Evolutionary conservation across 305 asterid species (phyloP).

Genomic region (Fraxinus sp.): DNA sequence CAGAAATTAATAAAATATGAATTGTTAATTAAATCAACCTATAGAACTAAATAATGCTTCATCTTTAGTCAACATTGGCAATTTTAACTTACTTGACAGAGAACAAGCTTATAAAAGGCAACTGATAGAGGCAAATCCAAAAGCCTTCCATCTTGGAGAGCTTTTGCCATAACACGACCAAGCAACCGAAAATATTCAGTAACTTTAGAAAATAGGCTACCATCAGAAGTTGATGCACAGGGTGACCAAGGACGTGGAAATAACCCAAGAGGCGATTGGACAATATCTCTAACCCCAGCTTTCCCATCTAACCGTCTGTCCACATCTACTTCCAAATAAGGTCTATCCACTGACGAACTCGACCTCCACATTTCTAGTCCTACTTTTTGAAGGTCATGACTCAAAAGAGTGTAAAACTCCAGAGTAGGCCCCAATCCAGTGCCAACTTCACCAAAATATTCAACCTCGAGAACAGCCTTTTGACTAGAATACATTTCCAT

Average conservation of each 20-base stretch:
- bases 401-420: conserved; percentile 90
- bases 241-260: conserved; percentile 94
- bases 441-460: conserved; percentile 99
- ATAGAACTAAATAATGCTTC: not conserved
- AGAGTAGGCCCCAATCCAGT: conserved; percentile 98
- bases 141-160: conserved; percentile 98
- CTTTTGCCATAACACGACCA: conserved; percentile 96
- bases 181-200: conserved; percentile 75
- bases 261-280: conserved; percentile 85
- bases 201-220: conserved; percentile 60
- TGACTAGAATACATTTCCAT: conserved; percentile 99
- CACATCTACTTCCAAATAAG: conserved; percentile 59
- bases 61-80: not conserved
- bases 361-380: conserved; percentile 92
- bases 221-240: conserved; percentile 61
- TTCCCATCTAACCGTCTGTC: conserved; percentile 32
- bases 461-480: conserved; percentile 98
- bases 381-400: conserved; percentile 89
- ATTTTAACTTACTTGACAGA: conserved; percentile 63
- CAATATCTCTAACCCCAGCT: conserved; percentile 43
- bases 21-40: conserved; percentile 2
- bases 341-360: conserved; percentile 27
- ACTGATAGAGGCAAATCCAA: conserved; percentile 89
- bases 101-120: conserved; percentile 83
- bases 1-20: conserved; percentile 24